Percentiles rank a stretch among this genome's conserved stretches.
These are phyloP conservation scores for Aspergillus pseudotamarii DNA, from an alignment of 2,329 filamentous ascomycete genomes.

Conservation along the genomic window DNA sequence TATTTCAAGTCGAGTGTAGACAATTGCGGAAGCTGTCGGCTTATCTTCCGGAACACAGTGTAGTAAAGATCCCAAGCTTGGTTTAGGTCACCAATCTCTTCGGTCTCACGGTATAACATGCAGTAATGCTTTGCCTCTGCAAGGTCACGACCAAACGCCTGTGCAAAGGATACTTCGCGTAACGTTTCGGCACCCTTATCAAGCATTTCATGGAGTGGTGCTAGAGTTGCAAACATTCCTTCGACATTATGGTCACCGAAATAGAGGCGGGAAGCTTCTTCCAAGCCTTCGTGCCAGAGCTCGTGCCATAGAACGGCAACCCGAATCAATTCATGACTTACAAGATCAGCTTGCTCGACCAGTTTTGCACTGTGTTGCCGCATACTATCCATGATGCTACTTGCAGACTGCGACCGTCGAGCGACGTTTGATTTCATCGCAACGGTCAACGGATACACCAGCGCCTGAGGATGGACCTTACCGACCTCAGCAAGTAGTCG, in stretches of 20 bases:
- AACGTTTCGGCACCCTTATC: constrained; percentile 91
- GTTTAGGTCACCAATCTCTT: constrained; percentile 91
- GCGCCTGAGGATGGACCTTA: constrained; percentile 87
- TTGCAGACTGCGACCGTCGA: constrained; percentile 82
- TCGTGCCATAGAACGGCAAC: constrained; percentile 99
- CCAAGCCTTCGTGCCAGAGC: constrained; percentile 96
- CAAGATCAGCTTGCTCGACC: constrained; percentile 91
- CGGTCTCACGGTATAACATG: constrained; percentile 83
- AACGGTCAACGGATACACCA: constrained; percentile 96
- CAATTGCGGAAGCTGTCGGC: constrained; percentile 87
- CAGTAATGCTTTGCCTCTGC: constrained; percentile 97
- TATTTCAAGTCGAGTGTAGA: constrained; percentile 93
- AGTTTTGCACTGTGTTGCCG: constrained; percentile 88
- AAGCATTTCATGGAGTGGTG: constrained; percentile 87
- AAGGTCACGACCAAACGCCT: constrained; percentile 93
- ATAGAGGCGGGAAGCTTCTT: constrained; percentile 94
- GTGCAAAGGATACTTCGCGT: constrained; percentile 93
- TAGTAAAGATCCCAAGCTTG: constrained; percentile 99
- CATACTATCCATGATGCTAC: constrained; percentile 97
- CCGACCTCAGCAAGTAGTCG: constrained; percentile 91
- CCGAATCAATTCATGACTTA: constrained; percentile 94
- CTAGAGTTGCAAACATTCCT: constrained; percentile 91
- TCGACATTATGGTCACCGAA: constrained; percentile 98
- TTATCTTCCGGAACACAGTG: constrained; percentile 95
- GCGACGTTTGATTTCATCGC: constrained; percentile 95